phyloP scores from a whole-genome alignment of 495 filamentous ascomycete genomes.

The Xylaria longipes region DNA sequence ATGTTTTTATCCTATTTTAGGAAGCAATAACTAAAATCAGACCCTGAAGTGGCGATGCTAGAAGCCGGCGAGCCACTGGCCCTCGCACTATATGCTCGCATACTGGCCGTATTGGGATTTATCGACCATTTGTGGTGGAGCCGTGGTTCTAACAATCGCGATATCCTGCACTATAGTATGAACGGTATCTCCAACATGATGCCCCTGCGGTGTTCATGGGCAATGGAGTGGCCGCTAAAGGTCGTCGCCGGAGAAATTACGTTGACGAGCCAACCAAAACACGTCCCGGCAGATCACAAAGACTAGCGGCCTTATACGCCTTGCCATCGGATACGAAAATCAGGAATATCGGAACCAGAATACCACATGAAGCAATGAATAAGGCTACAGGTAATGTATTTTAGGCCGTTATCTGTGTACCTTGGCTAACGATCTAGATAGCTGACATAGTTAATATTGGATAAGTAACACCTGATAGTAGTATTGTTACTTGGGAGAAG shows the following conservation, averaged over 20 bases:
- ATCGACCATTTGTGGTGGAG: constrained; percentile 28
- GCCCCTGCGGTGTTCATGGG: constrained; percentile 8
- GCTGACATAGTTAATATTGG: background rate
- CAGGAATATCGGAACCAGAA: background rate
- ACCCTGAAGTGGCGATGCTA: constrained; percentile 6
- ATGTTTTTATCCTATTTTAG: background rate
- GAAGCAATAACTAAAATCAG: constrained; percentile 10
- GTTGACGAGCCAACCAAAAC: background rate
- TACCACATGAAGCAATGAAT: background rate
- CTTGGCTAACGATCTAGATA: background rate
- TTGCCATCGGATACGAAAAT: background rate
- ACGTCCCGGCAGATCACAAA: background rate
- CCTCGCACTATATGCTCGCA: constrained; percentile 25
- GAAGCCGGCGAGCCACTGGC: constrained; percentile 22
- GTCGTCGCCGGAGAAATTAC: constrained; percentile 16
- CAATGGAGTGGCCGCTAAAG: constrained; percentile 21
- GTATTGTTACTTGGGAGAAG: background rate
- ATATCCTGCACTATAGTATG: constrained; percentile 17
- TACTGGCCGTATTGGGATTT: constrained; percentile 15
- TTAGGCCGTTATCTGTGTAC: background rate
- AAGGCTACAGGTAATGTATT: constrained; percentile 9
- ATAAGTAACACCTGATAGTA: background rate
- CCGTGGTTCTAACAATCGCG: constrained; percentile 15
- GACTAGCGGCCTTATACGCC: background rate
- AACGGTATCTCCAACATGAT: constrained; percentile 16